phyloP scores from a whole-genome alignment of 2,329 filamentous ascomycete genomes.

The Bipolaris sorokiniana region DNA sequence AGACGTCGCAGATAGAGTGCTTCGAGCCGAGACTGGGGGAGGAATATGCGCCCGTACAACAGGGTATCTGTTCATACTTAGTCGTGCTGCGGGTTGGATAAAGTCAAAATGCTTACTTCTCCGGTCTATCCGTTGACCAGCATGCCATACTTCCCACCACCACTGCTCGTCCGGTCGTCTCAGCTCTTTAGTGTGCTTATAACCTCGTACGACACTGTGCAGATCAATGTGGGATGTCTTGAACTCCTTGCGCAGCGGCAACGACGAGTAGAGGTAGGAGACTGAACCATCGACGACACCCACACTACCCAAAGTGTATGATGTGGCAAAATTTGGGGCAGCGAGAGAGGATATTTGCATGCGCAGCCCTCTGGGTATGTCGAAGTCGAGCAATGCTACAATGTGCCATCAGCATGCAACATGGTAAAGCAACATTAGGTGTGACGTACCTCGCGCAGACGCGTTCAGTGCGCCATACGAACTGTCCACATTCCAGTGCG shows the following conservation, averaged over 20 bases:
- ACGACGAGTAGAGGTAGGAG: constrained; percentile 92
- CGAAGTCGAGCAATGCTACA: constrained; percentile 83
- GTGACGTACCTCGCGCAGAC: constrained; percentile 72
- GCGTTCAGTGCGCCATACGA: constrained; percentile 86
- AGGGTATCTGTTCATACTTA: constrained; percentile 59
- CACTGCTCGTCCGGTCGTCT: constrained; percentile 57
- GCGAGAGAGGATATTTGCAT: constrained; percentile 90
- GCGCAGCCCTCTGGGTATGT: constrained; percentile 81
- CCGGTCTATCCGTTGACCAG: constrained; percentile 57
- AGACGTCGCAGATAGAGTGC: constrained; percentile 82
- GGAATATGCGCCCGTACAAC: constrained; percentile 78
- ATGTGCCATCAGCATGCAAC: constrained; percentile 16
- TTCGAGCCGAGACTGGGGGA: constrained; percentile 85
- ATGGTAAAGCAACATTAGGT: constrained; percentile 13
- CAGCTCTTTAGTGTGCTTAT: constrained; percentile 76
- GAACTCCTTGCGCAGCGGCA: constrained; percentile 71
- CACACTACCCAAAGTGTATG: constrained; percentile 87
- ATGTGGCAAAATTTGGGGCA: constrained; percentile 90
- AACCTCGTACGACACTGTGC: constrained; percentile 78
- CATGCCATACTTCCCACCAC: constrained; percentile 62
- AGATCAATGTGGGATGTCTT: constrained; percentile 78
- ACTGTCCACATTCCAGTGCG: constrained; percentile 89
- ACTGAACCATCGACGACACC: constrained; percentile 96
- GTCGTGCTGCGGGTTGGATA: constrained; percentile 14
- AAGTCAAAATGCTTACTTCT: constrained; percentile 47